Evolutionary conservation across 495 filamentous ascomycete genomes (phyloP), one percentile per base, ranked within the genome.

Genomic region (Penicillium chermesinum): DNA sequence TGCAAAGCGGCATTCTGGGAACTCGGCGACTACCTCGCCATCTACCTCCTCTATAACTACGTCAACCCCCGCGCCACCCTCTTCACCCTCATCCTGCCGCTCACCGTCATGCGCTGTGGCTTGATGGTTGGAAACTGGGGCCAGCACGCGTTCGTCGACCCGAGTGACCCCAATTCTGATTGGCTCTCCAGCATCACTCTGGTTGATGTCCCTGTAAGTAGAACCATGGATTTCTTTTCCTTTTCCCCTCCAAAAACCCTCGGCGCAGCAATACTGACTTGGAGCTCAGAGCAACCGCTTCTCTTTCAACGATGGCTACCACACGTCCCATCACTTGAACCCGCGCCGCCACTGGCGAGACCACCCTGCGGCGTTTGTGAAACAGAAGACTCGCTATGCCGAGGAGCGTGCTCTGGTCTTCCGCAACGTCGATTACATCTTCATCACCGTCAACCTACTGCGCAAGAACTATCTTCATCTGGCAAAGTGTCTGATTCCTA

Each of bases 121-220:
- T 53, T 88, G 34, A 87, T 87, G 84, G 72, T 84, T 9, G 85
- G 85, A 1, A 88, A 88, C 55, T 88, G 82, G 82, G 85, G 82
- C 18, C 85, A 88, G 49, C 85, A 88, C 58, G 84, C 84, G 5
- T 75, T 88, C 20, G 84, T 88, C 5, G 85, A 88, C 50, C 77
- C 84, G 13, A 62, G 69, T 12, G 81, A 86, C 33, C 85, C 85
- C 0, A 73, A 80, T 41, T 86, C 83, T 7, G 84, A 87, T 55
- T 87, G 81, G 45, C 70, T 83, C 5, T 83, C 80, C 1, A 86
- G 82, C 54, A 85, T 87, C 50, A 88, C 85, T 3, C 53, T 88
- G 38, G 82, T 88, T 44, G 85, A 88, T 61, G 82, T 86, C 7
- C 65, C 82, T 10, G 84, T 87, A 73, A 64, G 80, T 69, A 44